Percentiles rank a stretch among this genome's conserved stretches.
Evolutionary conservation across 208 protist genomes (phyloP).

Genomic region (Trypanosoma theileri): DNA sequence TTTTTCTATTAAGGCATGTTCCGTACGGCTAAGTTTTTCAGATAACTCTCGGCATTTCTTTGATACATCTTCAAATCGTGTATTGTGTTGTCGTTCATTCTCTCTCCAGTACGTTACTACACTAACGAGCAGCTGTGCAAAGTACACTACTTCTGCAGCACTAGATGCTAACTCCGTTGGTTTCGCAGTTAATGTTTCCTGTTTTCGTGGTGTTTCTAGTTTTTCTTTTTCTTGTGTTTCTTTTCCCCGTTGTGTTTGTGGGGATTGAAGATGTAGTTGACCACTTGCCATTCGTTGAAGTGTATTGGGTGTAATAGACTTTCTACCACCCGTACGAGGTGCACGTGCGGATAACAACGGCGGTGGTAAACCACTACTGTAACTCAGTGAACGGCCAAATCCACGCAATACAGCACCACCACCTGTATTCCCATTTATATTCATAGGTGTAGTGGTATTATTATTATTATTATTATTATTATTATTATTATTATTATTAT

Average conservation of each 20-base stretch:
- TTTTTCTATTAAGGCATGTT: not conserved
- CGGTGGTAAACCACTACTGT: not conserved
- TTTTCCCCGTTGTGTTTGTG: not conserved
- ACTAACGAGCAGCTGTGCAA: constrained; percentile 1
- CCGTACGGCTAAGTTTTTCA: not conserved
- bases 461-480: not conserved
- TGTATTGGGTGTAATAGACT: not conserved
- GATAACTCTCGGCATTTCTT: not conserved
- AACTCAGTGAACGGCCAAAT: constrained; percentile 18
- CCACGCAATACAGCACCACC: not conserved
- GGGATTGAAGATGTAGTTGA: not conserved
- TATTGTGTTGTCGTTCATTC: not conserved
- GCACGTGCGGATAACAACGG: not conserved
- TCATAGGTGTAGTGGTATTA: not conserved
- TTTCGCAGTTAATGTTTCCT: not conserved
- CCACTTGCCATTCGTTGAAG: not conserved
- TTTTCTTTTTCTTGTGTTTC: not conserved
- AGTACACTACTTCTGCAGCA: constrained; percentile 7
- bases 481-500: not conserved
- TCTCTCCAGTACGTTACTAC: not conserved
- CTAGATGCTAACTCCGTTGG: not conserved
- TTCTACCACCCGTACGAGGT: not conserved
- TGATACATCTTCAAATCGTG: not conserved
- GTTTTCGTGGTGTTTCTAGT: not conserved
- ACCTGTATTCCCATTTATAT: not conserved